These are phyloP conservation scores for Amaranthus hypochondriacus DNA, from an alignment of 148 eudicot genomes.

Conservation along the genomic window DNA sequence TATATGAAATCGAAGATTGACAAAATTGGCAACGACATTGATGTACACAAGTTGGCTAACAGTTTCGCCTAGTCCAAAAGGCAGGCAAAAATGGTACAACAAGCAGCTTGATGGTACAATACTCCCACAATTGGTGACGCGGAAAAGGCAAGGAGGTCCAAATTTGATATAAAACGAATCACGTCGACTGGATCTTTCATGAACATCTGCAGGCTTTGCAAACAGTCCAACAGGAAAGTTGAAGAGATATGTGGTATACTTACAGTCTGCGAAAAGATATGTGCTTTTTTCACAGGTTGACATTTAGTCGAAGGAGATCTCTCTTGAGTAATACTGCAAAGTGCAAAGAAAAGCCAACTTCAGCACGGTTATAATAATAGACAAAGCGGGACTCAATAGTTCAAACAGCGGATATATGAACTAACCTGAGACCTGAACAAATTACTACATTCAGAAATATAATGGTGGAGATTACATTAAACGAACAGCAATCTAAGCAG, in stretches of 20 bases:
- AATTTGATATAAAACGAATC: not conserved
- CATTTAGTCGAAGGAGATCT: not conserved
- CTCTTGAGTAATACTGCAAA: conserved; percentile 5
- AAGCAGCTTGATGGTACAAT: not conserved
- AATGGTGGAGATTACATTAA: no score
- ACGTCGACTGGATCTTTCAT: not conserved
- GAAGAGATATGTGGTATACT: conserved; percentile 6
- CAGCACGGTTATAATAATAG: not conserved
- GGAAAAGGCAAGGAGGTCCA: not conserved
- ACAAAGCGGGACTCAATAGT: not conserved
- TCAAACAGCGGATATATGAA: not conserved
- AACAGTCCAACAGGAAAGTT: conserved; percentile 2
- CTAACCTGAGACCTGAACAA: no score
- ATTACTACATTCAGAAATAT: no score
- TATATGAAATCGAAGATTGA: not conserved
- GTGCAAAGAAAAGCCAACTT: not conserved
- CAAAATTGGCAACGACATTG: not conserved
- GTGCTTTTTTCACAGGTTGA: conserved; percentile 13
- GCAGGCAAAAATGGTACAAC: conserved; percentile 17
- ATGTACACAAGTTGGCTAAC: conserved; percentile 6
- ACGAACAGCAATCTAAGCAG: no score
- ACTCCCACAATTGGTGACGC: not conserved
- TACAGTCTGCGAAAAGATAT: not conserved
- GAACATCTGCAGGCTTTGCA: not conserved
- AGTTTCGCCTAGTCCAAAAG: not conserved